Evolutionary conservation across 805 yeast species (phyloP).

Genomic region (Cyberlindnera xishuangbannaensis): DNA sequence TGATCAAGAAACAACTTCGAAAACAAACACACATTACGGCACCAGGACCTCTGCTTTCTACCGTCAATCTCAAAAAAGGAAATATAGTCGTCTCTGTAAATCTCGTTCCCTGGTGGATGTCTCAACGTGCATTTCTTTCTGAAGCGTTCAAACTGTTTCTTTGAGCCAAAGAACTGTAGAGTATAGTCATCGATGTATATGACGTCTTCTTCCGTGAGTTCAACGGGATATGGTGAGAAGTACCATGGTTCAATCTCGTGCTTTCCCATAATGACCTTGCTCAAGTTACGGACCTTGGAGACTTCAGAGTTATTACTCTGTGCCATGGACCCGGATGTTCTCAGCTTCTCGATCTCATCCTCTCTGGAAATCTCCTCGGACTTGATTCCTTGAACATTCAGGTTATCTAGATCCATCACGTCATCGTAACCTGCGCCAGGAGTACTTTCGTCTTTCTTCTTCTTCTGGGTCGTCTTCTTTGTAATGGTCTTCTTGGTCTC

Average conservation of each 20-base stretch:
- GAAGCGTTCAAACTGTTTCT: conserved; percentile 88
- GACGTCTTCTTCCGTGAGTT: conserved; percentile 85
- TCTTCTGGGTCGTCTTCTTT: conserved; percentile 23
- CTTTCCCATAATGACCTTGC: conserved; percentile 76
- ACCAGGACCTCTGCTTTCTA: conserved; percentile 93
- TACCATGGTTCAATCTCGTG: conserved; percentile 98
- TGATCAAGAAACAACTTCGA: conserved; percentile 90
- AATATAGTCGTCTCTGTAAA: conserved; percentile 86
- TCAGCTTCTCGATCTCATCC: conserved; percentile 84
- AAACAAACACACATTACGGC: conserved; percentile 88
- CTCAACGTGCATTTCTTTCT: conserved; percentile 79
- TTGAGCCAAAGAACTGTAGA: conserved; percentile 79
- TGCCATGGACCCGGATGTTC: conserved; percentile 97
- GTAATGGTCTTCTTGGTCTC: conserved; percentile 11
- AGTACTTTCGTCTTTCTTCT: conserved; percentile 26
- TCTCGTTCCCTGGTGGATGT: conserved; percentile 98
- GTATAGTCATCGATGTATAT: conserved; percentile 91
- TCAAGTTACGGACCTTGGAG: conserved; percentile 82
- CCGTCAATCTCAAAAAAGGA: conserved; percentile 98
- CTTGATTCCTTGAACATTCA: conserved; percentile 76
- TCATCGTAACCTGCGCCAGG: conserved; percentile 32
- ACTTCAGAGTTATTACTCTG: conserved; percentile 83
- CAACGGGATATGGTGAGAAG: conserved; percentile 95
- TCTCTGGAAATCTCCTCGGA: conserved; percentile 75
- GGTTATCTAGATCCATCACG: conserved; percentile 77